Percentiles rank a stretch among this genome's conserved stretches.
Conservation (phyloP, 2,329 filamentous ascomycete genomes). For the Albophoma yamanashiensis region DNA sequence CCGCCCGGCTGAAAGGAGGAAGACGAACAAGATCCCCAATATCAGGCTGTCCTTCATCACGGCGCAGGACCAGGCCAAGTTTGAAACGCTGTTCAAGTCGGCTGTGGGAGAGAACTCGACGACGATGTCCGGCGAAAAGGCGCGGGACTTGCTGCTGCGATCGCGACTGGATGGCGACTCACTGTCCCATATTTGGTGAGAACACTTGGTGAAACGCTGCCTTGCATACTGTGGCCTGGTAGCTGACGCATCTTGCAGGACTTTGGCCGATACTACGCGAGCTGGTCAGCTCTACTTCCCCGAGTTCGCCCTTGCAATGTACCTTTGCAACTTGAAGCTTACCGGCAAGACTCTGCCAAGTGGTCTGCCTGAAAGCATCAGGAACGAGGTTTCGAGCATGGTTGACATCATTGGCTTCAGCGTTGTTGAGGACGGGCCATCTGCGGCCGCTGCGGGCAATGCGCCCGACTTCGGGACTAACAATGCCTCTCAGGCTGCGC, state of each 20-base stretch:
- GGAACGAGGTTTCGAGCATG: conserved; percentile 98
- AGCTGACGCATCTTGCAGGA: conserved; percentile 41
- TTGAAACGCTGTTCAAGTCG: conserved; percentile 95
- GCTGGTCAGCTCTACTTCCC: conserved; percentile 94
- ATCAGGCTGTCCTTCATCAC: conserved; percentile 95
- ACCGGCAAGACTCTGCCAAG: conserved; percentile 74
- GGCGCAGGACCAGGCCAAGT: conserved; percentile 87
- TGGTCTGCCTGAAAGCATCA: conserved; percentile 70
- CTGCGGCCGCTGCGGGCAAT: conserved; percentile 47
- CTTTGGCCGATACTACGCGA: conserved; percentile 88
- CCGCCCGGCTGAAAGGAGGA: conserved; percentile 39
- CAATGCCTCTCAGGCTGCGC: conserved; percentile 38
- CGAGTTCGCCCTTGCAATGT: conserved; percentile 97
- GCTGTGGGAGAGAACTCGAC: conserved; percentile 76
- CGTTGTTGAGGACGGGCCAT: conserved; percentile 59
- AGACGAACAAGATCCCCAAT: conserved; percentile 74
- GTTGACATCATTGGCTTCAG: conserved; percentile 98
- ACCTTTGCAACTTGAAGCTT: conserved; percentile 88
- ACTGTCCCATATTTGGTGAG: conserved; percentile 84
- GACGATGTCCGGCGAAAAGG: conserved; percentile 87
- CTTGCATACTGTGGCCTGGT: not conserved
- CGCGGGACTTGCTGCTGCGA: conserved; percentile 75
- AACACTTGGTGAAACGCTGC: not conserved
- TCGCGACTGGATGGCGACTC: conserved; percentile 82
- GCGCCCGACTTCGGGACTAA: conserved; percentile 56